Evolutionary conservation across 768 basidiomycete genomes (phyloP).

Genomic region (Trametes sanguinea): DNA sequence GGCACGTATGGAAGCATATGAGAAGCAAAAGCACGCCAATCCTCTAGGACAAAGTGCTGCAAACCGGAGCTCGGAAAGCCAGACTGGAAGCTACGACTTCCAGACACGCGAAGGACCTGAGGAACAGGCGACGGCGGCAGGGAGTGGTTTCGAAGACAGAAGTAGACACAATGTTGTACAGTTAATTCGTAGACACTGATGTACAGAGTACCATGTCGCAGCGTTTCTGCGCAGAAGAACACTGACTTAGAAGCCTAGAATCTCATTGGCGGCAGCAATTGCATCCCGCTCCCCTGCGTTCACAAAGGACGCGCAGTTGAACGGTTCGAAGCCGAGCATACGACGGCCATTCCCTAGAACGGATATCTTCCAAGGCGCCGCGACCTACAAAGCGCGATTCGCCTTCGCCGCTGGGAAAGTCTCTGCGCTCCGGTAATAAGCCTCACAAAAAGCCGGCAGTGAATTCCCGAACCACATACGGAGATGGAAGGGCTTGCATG

Average conservation of each 20-base stretch:
- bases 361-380: constrained; percentile 42
- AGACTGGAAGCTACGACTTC: constrained; percentile 29
- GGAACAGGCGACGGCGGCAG: background rate
- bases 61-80: constrained; percentile 30
- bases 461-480: constrained; percentile 34
- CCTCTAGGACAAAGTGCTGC: constrained; percentile 33
- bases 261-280: constrained; percentile 33
- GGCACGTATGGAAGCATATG: constrained; percentile 32
- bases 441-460: too few relatives aligned
- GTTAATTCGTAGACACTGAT: background rate
- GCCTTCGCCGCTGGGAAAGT: constrained; percentile 57
- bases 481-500: constrained; percentile 57
- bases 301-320: constrained; percentile 21
- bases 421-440: constrained; percentile 30
- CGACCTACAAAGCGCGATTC: constrained; percentile 42
- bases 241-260: constrained; percentile 17
- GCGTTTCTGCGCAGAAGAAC: too few relatives aligned
- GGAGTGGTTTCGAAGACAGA: background rate
- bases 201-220: background rate
- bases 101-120: background rate
- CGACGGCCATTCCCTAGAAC: constrained; percentile 39
- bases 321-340: constrained; percentile 47
- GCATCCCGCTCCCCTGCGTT: constrained; percentile 21
- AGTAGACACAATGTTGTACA: constrained; percentile 5
- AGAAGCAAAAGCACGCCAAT: constrained; percentile 27